These are phyloP conservation scores for Nakazawaea ambrosiae DNA, from an alignment of 805 yeast genomes.

Conservation along the genomic window DNA sequence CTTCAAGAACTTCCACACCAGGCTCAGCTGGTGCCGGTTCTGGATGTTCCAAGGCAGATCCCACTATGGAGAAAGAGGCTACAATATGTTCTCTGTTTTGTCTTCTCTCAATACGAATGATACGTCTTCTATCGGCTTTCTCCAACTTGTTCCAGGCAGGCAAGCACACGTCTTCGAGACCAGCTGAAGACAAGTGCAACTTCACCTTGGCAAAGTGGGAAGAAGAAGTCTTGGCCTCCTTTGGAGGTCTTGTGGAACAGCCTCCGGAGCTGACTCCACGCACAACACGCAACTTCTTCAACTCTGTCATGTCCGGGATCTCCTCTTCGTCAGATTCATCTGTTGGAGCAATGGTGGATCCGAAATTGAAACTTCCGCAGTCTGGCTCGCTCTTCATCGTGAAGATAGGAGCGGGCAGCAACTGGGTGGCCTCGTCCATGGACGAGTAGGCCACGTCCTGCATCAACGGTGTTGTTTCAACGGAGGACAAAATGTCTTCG, in stretches of 20 bases:
- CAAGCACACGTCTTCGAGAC: constrained; percentile 39
- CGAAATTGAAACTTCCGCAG: background rate
- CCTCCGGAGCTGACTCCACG: constrained; percentile 59
- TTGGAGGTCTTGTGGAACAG: constrained; percentile 48
- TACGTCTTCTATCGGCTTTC: constrained; percentile 43
- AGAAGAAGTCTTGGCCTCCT: constrained; percentile 18
- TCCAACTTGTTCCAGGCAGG: constrained; percentile 45
- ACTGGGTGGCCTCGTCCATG: background rate
- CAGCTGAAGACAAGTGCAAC: constrained; percentile 37
- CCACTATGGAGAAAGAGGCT: constrained; percentile 45
- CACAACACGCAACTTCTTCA: constrained; percentile 32
- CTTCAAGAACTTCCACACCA: constrained; percentile 48
- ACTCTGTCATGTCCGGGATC: constrained; percentile 6
- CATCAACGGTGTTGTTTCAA: constrained; percentile 6
- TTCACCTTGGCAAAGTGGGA: constrained; percentile 37
- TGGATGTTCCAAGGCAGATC: constrained; percentile 43
- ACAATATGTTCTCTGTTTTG: constrained; percentile 41
- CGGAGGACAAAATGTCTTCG: constrained; percentile 7
- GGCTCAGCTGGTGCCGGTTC: constrained; percentile 27
- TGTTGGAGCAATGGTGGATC: background rate
- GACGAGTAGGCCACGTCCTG: constrained; percentile 1
- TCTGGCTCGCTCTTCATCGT: background rate
- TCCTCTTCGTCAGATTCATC: constrained; percentile 3
- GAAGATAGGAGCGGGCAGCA: background rate
- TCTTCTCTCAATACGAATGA: constrained; percentile 48